phyloP scores from a whole-genome alignment of 2,329 filamentous ascomycete species.

The Talaromyces sp. region DNA sequence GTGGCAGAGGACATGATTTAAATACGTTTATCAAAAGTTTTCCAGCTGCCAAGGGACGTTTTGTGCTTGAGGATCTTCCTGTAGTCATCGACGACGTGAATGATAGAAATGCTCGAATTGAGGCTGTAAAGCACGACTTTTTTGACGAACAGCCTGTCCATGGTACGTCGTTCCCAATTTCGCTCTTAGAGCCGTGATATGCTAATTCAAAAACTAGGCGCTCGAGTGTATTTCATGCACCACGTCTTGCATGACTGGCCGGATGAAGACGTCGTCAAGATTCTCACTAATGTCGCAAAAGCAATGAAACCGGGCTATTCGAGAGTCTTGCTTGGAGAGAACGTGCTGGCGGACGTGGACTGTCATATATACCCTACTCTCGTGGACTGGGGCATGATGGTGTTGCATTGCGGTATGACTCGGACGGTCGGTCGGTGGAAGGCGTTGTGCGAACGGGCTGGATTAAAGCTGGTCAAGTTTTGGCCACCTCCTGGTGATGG shows the following conservation, averaged over 20 bases:
- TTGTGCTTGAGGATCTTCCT: constrained; percentile 47
- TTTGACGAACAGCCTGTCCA: constrained; percentile 8
- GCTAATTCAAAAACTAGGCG: background rate
- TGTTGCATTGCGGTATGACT: constrained; percentile 8
- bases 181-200: background rate
- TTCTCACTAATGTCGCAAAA: constrained; percentile 2
- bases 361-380: constrained; percentile 5
- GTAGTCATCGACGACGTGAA: constrained; percentile 27
- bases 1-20: constrained; percentile 5
- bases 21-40: constrained; percentile 26
- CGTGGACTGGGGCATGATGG: constrained; percentile 9
- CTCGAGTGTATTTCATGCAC: constrained; percentile 10
- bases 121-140: constrained; percentile 18
- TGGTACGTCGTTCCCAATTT: background rate
- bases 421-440: constrained; percentile 8
- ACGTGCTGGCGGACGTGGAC: constrained; percentile 4
- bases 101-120: constrained; percentile 7
- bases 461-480: constrained; percentile 23
- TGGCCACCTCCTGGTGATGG: constrained; percentile 9
- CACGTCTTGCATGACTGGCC: constrained; percentile 11
- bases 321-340: constrained; percentile 5
- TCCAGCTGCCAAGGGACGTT: constrained; percentile 32
- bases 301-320: constrained; percentile 10
- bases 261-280: constrained; percentile 2
- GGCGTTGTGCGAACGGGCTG: constrained; percentile 11